phyloP scores from a whole-genome alignment of 768 basidiomycete species.

The Rhizopogon sp. region DNA sequence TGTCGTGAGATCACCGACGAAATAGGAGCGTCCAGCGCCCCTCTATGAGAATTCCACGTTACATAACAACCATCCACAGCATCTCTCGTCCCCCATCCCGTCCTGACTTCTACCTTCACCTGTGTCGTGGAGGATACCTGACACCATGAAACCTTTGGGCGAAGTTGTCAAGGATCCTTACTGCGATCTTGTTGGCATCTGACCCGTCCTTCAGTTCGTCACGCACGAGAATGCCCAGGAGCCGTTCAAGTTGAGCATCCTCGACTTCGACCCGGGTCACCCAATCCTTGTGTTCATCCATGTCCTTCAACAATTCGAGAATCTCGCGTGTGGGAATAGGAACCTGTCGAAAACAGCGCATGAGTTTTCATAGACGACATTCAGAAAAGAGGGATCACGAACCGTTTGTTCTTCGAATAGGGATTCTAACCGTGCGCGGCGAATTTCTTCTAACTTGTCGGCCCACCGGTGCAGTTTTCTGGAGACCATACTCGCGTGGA shows the following conservation, averaged over 20 bases:
- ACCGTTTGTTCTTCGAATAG: neutral
- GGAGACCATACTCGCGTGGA: neutral
- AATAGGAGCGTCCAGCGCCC: too few species aligned
- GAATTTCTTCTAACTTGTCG: conserved; percentile 3
- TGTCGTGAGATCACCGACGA: too few species aligned
- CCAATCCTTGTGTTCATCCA: conserved; percentile 16
- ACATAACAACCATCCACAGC: neutral
- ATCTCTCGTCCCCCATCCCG: neutral
- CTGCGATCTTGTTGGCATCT: conserved; percentile 8
- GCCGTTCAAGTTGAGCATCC: conserved; percentile 4
- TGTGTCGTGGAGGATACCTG: neutral
- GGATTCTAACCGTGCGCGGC: neutral
- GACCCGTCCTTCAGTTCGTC: neutral
- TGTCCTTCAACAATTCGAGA: conserved; percentile 14
- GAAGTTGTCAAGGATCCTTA: conserved; percentile 16
- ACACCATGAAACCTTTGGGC: conserved; percentile 15
- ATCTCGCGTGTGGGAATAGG: conserved; percentile 4
- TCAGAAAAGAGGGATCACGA: neutral
- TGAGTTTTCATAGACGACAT: neutral
- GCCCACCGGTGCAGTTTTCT: conserved; percentile 12
- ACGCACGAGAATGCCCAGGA: neutral
- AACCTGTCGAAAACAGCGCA: neutral
- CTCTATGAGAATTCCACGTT: neutral
- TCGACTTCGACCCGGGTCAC: conserved; percentile 14
- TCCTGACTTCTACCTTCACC: neutral